Conservation (phyloP, 176 grass and related monocot species). For the Lolium multiflorum region DNA sequence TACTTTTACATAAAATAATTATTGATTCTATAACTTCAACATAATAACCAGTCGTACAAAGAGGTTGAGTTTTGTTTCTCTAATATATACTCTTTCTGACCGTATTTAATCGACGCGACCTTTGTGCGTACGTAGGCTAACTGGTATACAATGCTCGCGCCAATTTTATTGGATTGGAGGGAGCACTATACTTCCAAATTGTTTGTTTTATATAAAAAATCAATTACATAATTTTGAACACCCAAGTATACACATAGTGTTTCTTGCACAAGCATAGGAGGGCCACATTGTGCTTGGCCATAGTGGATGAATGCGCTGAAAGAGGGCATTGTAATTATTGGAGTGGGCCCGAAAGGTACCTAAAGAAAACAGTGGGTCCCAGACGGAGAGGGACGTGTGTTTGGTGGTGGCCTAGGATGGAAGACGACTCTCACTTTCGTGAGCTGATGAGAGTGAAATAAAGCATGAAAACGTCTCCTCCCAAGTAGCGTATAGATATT, state of each 20-base stretch:
- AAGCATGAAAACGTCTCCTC: slow-evolving; percentile 26
- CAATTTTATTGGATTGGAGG: too few relatives aligned
- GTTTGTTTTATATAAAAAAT: too few relatives aligned
- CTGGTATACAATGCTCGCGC: too few relatives aligned
- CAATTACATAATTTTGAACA: not conserved
- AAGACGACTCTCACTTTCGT: slow-evolving; percentile 78
- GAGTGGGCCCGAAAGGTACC: slow-evolving; percentile 53
- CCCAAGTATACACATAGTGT: not conserved
- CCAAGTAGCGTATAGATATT: not conserved
- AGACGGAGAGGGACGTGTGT: slow-evolving; percentile 55
- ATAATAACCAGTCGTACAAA: not conserved
- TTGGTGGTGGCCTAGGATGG: slow-evolving; percentile 56
- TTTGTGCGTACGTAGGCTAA: too few relatives aligned
- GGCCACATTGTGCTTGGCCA: not conserved
- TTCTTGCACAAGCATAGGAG: not conserved
- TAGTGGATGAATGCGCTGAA: slow-evolving; percentile 25
- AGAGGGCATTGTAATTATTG: slow-evolving; percentile 70
- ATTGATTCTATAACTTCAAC: too few relatives aligned
- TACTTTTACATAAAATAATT: too few relatives aligned
- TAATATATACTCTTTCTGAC: too few relatives aligned
- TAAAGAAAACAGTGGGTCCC: slow-evolving; percentile 50
- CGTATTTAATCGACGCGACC: too few relatives aligned
- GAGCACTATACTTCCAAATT: not conserved
- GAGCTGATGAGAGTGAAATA: slow-evolving; percentile 37
- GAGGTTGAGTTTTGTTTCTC: too few relatives aligned